Base-by-base conservation (phyloP, 768 basidiomycete genomes). In the Rhizopogon vinicolor region DNA sequence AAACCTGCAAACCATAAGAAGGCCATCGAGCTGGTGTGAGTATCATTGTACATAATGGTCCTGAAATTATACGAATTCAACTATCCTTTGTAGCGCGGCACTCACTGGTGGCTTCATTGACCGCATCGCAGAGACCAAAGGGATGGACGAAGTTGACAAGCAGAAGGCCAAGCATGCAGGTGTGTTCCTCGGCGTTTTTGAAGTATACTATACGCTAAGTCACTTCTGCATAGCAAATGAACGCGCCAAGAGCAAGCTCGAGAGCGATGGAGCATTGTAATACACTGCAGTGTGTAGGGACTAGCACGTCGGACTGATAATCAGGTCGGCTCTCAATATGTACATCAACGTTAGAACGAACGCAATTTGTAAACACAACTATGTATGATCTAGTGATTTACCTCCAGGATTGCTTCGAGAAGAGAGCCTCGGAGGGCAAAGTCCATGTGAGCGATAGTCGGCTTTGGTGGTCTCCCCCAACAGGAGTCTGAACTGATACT, bases 71-170 rank as follows among this genome's bases (percentile, higher is more conserved):
- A 19, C 33, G 37, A 22, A 19, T 1, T 18, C 39, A 14, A 25
- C 12, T 22, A 3, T 3, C 22, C 19, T 41, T 41, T 9, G 44
- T 12, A 71, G 68, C 2, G 68, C 68, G 14, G 69, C 40, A 2
- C 44, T 69, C 25, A 46, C 60, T 0, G 69, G 69, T n/a, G 68
- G 39, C 12, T 63, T 44, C 43, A 12, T 71, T 25, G 68, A 69
- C 54, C 46, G 51, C 6, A 18, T 68, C 5, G 61, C 35, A 19
- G 68, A 69, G 57, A 68, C 59, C 14, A 65, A 60, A 37, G 65
- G 65, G 9, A 29, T 64, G 57, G 61, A 71, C 35, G 51, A 44
- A 7, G 0, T 58, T n/a, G 60, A 65, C 3, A 62, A n/a, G 41
- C 39, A 67, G 22, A 56, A 55, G 7, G 53, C 54, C 41, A 68